Evolutionary conservation across 257 asterid genomes (phyloP).

Genomic region (Ballota nigra): DNA sequence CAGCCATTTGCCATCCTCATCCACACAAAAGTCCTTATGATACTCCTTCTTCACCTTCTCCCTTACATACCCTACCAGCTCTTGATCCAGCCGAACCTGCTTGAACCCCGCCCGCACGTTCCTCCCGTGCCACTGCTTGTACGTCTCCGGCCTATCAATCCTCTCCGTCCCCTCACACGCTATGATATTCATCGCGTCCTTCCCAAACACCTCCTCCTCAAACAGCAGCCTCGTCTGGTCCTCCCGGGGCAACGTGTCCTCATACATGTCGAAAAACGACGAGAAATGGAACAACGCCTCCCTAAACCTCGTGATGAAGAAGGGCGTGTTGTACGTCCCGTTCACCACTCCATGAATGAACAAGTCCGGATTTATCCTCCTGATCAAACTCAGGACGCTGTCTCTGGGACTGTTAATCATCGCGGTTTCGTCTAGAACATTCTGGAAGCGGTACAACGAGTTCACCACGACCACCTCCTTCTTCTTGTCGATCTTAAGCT

Average conservation of each 20-base stretch:
- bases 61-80: conserved; percentile 31
- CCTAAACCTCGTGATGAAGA: conserved; percentile 45
- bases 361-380: conserved; percentile 40
- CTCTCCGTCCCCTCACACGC: conserved; percentile 59
- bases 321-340: conserved; percentile 51
- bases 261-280: conserved; percentile 46
- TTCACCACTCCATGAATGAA: conserved; percentile 39
- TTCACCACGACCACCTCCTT: conserved; percentile 41
- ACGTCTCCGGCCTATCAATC: conserved; percentile 50
- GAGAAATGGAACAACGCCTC: conserved; percentile 47
- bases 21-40: conserved; percentile 48
- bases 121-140: conserved; percentile 49
- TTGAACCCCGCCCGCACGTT: conserved; percentile 41
- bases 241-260: conserved; percentile 33
- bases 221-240: conserved; percentile 32
- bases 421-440: conserved; percentile 43
- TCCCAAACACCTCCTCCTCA: conserved; percentile 43
- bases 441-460: conserved; percentile 38
- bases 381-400: conserved; percentile 34
- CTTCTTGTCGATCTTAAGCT: conserved; percentile 26
- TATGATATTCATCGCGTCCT: conserved; percentile 34
- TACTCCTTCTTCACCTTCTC: conserved; percentile 36
- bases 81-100: conserved; percentile 38
- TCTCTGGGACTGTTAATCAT: conserved; percentile 43
- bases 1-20: conserved; percentile 55